Conservation (phyloP, 1,139 yeast species). For the Suhomyces taliae region DNA sequence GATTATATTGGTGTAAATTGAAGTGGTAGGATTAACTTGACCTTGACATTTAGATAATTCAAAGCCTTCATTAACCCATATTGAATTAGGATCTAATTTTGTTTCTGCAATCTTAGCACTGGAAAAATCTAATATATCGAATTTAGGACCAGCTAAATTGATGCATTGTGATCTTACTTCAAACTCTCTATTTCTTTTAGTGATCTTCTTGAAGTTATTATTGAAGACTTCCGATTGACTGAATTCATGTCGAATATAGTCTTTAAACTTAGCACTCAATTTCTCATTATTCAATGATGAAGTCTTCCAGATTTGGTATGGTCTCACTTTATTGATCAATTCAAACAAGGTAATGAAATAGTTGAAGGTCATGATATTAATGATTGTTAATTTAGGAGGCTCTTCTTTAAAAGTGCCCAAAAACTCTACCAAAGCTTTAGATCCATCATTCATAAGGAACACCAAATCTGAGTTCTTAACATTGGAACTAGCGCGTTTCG, state of each 20-base stretch:
- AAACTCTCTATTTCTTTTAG: constrained; percentile 13
- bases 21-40: constrained; percentile 6
- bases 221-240: constrained; percentile 4
- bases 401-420: constrained; percentile 15
- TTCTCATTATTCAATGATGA: constrained; percentile 31
- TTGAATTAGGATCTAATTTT: constrained; percentile 1
- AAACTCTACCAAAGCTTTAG: constrained; percentile 28
- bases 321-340: constrained; percentile 32
- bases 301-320: constrained; percentile 45
- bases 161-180: constrained; percentile 2
- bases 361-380: constrained; percentile 43
- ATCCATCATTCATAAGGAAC: constrained; percentile 45
- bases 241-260: constrained; percentile 31
- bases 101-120: constrained; percentile 5
- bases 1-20: constrained; percentile 28
- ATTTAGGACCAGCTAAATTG: constrained; percentile 4
- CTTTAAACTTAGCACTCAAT: constrained; percentile 25
- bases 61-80: not conserved
- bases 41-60: not conserved
- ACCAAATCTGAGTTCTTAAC: constrained; percentile 29
- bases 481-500: constrained; percentile 2
- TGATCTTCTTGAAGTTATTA: constrained; percentile 5
- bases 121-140: constrained; percentile 4
- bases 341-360: constrained; percentile 43
- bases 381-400: constrained; percentile 25